Evolutionary conservation across 345 rosid genomes (phyloP).

Genomic region (Nephelium lappaceum): DNA sequence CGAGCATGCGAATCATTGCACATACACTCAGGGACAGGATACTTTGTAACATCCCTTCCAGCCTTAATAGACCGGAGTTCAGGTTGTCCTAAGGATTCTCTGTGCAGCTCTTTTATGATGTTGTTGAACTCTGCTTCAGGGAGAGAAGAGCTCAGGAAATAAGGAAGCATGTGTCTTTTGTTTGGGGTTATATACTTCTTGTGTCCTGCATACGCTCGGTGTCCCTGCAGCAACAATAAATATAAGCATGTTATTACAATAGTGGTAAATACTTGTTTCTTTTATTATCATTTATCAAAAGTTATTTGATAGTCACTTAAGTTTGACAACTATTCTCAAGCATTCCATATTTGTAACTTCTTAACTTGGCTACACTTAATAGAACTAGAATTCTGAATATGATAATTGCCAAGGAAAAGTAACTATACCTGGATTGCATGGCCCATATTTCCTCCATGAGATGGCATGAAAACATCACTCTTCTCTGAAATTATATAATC

Average conservation of each 20-base stretch:
- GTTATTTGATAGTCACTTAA: not conserved
- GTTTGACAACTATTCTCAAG: not conserved
- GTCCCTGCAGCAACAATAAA: conserved; percentile 56
- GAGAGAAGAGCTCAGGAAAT: conserved; percentile 68
- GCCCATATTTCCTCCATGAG: conserved; percentile 99
- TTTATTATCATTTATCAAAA: not conserved
- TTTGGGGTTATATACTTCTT: conserved; percentile 89
- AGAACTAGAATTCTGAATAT: not conserved
- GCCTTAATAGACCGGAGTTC: conserved; percentile 68
- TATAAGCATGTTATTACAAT: not conserved
- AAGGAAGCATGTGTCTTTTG: conserved; percentile 92
- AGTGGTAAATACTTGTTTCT: too few relatives aligned
- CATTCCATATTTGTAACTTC: not conserved
- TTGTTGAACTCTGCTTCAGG: conserved; percentile 64
- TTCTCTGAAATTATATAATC: conserved; percentile 78
- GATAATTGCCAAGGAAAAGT: not conserved
- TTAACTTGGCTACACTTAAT: not conserved
- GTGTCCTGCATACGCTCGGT: conserved; percentile 85
- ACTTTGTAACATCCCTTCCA: conserved; percentile 87
- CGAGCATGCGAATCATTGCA: conserved; percentile 44
- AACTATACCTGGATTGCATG: conserved; percentile 77
- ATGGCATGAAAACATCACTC: conserved; percentile 96
- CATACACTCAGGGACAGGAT: conserved; percentile 89
- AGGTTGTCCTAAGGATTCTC: conserved; percentile 86
- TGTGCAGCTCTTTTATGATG: conserved; percentile 70